Conservation (phyloP, 495 filamentous ascomycete genomes). For the Emericellopsis terricola region DNA sequence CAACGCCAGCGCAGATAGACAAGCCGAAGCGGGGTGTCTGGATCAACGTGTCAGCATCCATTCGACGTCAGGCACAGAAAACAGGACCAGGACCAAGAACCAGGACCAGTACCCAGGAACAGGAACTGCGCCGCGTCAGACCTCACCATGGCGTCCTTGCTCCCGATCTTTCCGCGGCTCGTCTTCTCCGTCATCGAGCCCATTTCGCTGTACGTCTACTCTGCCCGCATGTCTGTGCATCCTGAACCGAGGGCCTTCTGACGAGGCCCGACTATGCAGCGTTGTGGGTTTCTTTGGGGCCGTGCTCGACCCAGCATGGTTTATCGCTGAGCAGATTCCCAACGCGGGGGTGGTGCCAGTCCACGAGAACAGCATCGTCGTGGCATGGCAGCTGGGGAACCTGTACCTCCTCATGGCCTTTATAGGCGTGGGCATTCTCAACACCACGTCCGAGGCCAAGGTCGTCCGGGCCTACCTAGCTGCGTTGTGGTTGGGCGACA, state of each 20-base stretch:
- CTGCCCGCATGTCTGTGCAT: no score
- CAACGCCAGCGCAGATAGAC: no score
- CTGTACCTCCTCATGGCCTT: slow-evolving; percentile 47
- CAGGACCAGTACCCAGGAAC: no score
- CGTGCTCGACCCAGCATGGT: slow-evolving; percentile 35
- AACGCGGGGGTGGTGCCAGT: slow-evolving; percentile 8
- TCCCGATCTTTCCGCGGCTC: slow-evolving; percentile 31
- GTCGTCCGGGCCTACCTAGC: slow-evolving; percentile 52
- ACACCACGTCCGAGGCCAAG: slow-evolving; percentile 41
- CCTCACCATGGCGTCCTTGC: slow-evolving; percentile 26
- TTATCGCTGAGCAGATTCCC: slow-evolving; percentile 41
- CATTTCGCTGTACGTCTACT: slow-evolving; percentile 37
- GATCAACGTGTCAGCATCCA: no score
- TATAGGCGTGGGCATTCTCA: slow-evolving; percentile 39
- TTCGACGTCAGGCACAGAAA: no score
- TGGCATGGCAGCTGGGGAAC: slow-evolving; percentile 41
- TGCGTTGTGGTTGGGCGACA: slow-evolving; percentile 44
- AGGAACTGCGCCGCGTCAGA: background rate
- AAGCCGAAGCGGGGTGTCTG: no score
- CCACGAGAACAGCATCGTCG: slow-evolving; percentile 14
- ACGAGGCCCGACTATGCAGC: slow-evolving; percentile 12
- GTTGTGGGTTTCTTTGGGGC: slow-evolving; percentile 37
- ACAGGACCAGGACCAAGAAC: no score
- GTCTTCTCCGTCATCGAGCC: slow-evolving; percentile 50
- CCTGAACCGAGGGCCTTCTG: background rate